Evolutionary conservation across 83 land plant genomes (phyloP).

Genomic region (Larix sibirica): DNA sequence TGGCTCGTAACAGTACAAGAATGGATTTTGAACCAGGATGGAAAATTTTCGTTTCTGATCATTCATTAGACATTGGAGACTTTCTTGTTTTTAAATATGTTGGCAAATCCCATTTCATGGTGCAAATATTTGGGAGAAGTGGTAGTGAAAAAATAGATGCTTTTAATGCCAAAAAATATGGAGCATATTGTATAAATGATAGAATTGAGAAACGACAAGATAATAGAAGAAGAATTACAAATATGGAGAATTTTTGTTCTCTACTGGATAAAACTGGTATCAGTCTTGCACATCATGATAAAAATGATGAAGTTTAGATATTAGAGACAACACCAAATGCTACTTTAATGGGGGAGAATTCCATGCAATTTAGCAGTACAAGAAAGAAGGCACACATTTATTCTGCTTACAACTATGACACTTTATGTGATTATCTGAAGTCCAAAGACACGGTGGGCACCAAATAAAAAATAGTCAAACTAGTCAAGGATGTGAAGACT

Average conservation of each 20-base stretch:
- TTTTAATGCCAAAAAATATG: not conserved
- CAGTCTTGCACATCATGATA: not conserved
- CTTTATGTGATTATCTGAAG: no score
- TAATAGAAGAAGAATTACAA: not conserved
- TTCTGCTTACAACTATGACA: no score
- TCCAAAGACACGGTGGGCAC: not conserved
- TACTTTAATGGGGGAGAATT: not conserved
- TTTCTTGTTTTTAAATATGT: constrained; percentile 20
- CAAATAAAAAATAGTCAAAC: not conserved
- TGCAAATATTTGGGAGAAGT: constrained; percentile 20
- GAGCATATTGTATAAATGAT: not conserved
- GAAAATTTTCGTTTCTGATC: constrained; percentile 13
- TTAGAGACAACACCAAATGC: not conserved
- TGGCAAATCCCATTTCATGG: constrained; percentile 6
- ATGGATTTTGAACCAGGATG: constrained; percentile 18
- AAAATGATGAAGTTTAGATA: not conserved
- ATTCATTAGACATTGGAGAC: constrained; percentile 21
- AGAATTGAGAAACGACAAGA: not conserved
- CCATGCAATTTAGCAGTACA: not conserved
- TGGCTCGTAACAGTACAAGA: constrained; percentile 2
- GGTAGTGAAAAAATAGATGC: constrained; percentile 16
- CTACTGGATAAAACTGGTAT: not conserved
- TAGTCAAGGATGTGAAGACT: not conserved
- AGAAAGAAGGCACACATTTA: not conserved
- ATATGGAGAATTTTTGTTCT: no score